phyloP scores from a whole-genome alignment of 1,139 yeast genomes.

The Geotrichum citri-aurantii region DNA sequence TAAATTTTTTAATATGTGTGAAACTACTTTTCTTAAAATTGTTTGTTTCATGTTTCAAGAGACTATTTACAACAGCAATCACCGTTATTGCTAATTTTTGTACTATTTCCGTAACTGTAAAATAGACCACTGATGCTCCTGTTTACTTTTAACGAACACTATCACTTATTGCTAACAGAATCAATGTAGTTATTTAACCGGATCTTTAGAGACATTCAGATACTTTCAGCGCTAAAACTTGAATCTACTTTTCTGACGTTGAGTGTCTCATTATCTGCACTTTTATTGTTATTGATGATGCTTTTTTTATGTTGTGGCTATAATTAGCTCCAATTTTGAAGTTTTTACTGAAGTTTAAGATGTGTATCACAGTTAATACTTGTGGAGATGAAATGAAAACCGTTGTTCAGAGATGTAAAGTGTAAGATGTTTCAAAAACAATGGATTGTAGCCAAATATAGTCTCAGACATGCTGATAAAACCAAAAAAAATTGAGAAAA shows the following conservation, averaged over 20 bases:
- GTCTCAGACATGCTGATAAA: not conserved
- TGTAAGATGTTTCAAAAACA: no score
- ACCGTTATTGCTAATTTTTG: no score
- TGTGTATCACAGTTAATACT: no score
- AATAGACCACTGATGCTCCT: no score
- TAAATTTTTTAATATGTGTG: no score
- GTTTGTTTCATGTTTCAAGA: no score
- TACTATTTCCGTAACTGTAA: no score
- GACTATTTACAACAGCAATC: no score
- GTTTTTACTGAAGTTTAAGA: not conserved
- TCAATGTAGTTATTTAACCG: not conserved
- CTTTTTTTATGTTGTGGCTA: not conserved
- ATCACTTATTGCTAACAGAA: not conserved
- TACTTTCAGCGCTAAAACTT: not conserved
- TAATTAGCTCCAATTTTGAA: not conserved
- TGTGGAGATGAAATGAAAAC: not conserved
- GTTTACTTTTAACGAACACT: no score
- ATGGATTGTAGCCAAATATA: not conserved
- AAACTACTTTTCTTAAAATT: no score
- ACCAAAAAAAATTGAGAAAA: not conserved
- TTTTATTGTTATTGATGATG: not conserved
- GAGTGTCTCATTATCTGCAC: no score
- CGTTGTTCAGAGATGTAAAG: not conserved
- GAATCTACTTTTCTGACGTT: no score
- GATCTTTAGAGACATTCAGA: not conserved